Conservation (phyloP, 768 basidiomycete species). For the Leucocoprinus birnbaumii region DNA sequence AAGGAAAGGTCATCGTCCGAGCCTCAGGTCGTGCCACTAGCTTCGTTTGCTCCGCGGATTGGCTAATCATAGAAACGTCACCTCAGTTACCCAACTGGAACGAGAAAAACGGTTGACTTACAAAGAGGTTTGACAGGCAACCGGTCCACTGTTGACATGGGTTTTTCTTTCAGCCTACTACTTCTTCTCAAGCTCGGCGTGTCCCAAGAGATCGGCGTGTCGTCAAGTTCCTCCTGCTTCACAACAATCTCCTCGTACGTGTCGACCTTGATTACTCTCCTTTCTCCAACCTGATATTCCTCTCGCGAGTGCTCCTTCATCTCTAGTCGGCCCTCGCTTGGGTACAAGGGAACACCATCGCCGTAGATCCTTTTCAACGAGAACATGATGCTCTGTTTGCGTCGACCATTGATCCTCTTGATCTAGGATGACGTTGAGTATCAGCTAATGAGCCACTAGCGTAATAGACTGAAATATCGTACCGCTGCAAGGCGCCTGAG, state of each 20-base stretch:
- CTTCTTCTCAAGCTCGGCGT: slow-evolving; percentile 1
- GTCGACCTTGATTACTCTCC: slow-evolving; percentile 3
- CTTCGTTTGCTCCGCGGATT: background rate
- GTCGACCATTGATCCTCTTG: slow-evolving; percentile 4
- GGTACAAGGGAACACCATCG: slow-evolving; percentile 4
- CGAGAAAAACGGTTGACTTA: background rate
- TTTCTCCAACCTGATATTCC: slow-evolving; percentile 7
- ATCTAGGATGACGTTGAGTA: background rate
- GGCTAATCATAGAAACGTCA: background rate
- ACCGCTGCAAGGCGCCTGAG: slow-evolving; percentile 6
- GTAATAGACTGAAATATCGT: background rate
- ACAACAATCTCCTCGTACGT: slow-evolving; percentile 5
- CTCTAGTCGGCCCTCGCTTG: slow-evolving; percentile 8
- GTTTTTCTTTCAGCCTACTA: slow-evolving; percentile 1
- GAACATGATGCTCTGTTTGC: slow-evolving; percentile 9
- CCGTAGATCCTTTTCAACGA: slow-evolving; percentile 5
- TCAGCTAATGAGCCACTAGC: background rate
- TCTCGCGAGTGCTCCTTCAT: slow-evolving; percentile 7
- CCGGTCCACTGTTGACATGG: background rate
- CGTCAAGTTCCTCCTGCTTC: slow-evolving; percentile 6
- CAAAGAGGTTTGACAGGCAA: background rate
- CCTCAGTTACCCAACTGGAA: background rate
- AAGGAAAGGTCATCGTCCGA: no score
- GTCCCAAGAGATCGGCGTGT: background rate
- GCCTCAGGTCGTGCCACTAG: no score